Conservation (phyloP, 2,329 filamentous ascomycete genomes). For the Aspergillus sp. region DNA sequence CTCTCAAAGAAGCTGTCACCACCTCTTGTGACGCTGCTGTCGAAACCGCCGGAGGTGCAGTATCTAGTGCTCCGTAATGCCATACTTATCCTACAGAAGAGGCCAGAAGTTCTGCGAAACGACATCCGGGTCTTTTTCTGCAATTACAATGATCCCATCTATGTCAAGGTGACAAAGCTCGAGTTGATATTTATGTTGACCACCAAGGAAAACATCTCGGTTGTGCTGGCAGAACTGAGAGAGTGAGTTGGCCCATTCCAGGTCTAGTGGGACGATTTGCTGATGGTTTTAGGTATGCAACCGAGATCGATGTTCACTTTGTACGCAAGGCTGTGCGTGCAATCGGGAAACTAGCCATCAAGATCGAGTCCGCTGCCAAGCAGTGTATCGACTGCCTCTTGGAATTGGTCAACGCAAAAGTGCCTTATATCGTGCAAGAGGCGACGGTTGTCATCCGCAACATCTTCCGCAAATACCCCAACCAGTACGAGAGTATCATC, state of each 20-base stretch:
- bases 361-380: constrained; percentile 90
- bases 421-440: constrained; percentile 98
- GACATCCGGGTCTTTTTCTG: constrained; percentile 99
- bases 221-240: constrained; percentile 88
- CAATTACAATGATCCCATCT: constrained; percentile 99
- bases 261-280: neutral
- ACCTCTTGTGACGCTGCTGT: constrained; percentile 88
- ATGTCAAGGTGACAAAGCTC: constrained; percentile 98
- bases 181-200: constrained; percentile 99
- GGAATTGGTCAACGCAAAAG: constrained; percentile 93
- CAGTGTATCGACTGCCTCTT: constrained; percentile 90
- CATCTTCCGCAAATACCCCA: constrained; percentile 98
- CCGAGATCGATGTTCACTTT: constrained; percentile 98
- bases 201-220: constrained; percentile 90
- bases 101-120: constrained; percentile 90
- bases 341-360: constrained; percentile 97
- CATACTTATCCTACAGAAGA: constrained; percentile 84
- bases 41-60: constrained; percentile 97
- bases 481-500: constrained; percentile 98
- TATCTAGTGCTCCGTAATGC: constrained; percentile 94
- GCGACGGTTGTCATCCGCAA: constrained; percentile 98
- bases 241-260: constrained; percentile 58
- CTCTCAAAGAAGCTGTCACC: constrained; percentile 92
- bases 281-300: constrained; percentile 64
- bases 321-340: constrained; percentile 96